Percentiles rank a stretch among this genome's conserved stretches.
Conservation (phyloP, 1,284 basidiomycete genomes). For the Spongispora temasekensis region DNA sequence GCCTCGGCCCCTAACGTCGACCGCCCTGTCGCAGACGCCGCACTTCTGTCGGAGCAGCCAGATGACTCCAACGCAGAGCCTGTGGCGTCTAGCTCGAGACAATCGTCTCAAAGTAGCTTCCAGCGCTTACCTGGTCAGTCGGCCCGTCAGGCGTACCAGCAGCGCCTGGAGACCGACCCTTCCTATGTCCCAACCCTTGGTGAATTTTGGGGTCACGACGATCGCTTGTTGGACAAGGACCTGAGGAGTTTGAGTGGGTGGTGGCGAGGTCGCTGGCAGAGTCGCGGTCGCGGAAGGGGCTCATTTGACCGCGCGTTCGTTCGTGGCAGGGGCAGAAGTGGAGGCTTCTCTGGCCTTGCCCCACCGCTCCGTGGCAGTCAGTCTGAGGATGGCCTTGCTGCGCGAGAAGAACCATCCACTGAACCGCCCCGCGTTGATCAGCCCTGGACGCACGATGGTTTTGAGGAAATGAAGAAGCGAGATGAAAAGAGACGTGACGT, state of each 20-base stretch:
- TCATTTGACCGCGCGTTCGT: conserved; percentile 41
- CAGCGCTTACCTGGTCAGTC: conserved; percentile 53
- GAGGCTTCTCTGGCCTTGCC: conserved; percentile 33
- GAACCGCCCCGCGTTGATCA: conserved; percentile 62
- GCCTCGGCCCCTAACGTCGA: conserved; percentile 28
- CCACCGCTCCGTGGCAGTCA: conserved; percentile 14
- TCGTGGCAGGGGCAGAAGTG: conserved; percentile 57
- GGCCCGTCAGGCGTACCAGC: conserved; percentile 75
- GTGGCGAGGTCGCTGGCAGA: conserved; percentile 80
- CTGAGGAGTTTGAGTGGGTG: conserved; percentile 74
- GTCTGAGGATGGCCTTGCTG: conserved; percentile 24
- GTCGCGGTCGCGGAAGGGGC: conserved; percentile 62
- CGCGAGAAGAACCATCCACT: conserved; percentile 23
- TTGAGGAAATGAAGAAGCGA: conserved; percentile 76
- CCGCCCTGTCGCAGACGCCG: conserved; percentile 22
- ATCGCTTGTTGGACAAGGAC: conserved; percentile 76
- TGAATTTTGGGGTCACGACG: conserved; percentile 91
- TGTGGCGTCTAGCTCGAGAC: conserved; percentile 39
- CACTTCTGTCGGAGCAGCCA: conserved; percentile 27
- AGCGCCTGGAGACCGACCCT: conserved; percentile 77
- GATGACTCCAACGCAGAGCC: conserved; percentile 23
- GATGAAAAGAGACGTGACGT: conserved; percentile 58
- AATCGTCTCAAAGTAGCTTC: conserved; percentile 22
- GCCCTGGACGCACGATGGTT: conserved; percentile 80
- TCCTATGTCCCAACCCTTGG: conserved; percentile 86